phyloP scores from a whole-genome alignment of 768 basidiomycete genomes.

The Nidularia pulvinata region DNA sequence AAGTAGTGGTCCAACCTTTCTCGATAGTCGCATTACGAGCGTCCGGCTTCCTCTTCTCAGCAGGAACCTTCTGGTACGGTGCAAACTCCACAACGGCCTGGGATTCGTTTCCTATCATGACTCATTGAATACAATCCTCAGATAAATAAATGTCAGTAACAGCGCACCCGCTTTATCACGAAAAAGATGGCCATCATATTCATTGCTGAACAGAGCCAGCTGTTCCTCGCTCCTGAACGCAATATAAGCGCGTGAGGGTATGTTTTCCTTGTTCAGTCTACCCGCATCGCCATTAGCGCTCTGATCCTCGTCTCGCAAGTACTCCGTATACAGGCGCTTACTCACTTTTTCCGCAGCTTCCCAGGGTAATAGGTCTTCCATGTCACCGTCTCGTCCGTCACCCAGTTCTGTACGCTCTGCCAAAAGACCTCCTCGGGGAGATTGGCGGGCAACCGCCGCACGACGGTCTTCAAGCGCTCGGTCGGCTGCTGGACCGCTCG shows the following conservation, averaged over 20 bases:
- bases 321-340: slow-evolving; percentile 4
- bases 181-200: slow-evolving; percentile 92
- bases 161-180: slow-evolving; percentile 85
- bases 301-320: background rate
- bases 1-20: slow-evolving; percentile 51
- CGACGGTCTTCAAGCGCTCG: slow-evolving; percentile 83
- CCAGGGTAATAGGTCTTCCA: slow-evolving; percentile 74
- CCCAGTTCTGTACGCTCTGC: slow-evolving; percentile 88
- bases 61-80: slow-evolving; percentile 85
- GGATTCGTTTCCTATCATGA: slow-evolving; percentile 76
- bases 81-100: slow-evolving; percentile 93
- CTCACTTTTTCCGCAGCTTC: slow-evolving; percentile 70
- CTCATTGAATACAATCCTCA: background rate
- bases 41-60: slow-evolving; percentile 76
- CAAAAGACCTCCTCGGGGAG: slow-evolving; percentile 94
- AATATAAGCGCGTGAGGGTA: slow-evolving; percentile 90
- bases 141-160: background rate
- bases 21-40: slow-evolving; percentile 87
- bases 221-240: slow-evolving; percentile 79
- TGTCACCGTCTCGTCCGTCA: slow-evolving; percentile 64
- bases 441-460: slow-evolving; percentile 88
- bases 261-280: slow-evolving; percentile 82
- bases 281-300: background rate
- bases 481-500: slow-evolving; percentile 24
- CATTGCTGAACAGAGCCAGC: slow-evolving; percentile 74